Conservation (phyloP, 495 filamentous ascomycete genomes). For the Penicillium soppii region DNA sequence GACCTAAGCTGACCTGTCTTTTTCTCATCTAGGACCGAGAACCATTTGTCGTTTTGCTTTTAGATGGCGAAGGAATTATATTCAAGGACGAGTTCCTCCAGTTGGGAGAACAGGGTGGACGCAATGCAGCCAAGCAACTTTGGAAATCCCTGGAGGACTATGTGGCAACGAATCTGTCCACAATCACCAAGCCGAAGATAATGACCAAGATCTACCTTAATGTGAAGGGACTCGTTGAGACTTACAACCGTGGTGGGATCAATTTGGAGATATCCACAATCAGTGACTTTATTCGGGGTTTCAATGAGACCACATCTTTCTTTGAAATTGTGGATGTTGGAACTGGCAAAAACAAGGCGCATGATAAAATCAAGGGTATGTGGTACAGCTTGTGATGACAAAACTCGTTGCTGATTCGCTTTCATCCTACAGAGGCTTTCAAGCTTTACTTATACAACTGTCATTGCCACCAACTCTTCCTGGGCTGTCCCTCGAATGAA, state of each 20-base stretch:
- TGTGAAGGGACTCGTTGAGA: slow-evolving; percentile 59
- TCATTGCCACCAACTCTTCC: slow-evolving; percentile 78
- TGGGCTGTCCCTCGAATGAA: slow-evolving; percentile 77
- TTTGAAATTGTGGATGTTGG: slow-evolving; percentile 81
- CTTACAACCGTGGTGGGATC: slow-evolving; percentile 57
- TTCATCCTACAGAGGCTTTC: slow-evolving; percentile 58
- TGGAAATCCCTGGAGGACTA: slow-evolving; percentile 50
- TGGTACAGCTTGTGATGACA: slow-evolving; percentile 5
- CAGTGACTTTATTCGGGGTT: slow-evolving; percentile 71
- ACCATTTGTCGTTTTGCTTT: slow-evolving; percentile 70
- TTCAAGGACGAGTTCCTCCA: slow-evolving; percentile 67
- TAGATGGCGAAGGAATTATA: slow-evolving; percentile 78
- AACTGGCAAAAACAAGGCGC: slow-evolving; percentile 63
- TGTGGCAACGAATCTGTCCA: slow-evolving; percentile 43
- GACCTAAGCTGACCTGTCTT: slow-evolving; percentile 24
- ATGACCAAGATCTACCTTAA: slow-evolving; percentile 70
- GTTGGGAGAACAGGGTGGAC: slow-evolving; percentile 68
- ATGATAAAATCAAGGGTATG: slow-evolving; percentile 75
- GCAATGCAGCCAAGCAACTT: slow-evolving; percentile 64
- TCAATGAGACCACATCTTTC: slow-evolving; percentile 66
- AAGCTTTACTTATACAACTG: slow-evolving; percentile 64
- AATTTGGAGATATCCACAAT: slow-evolving; percentile 51
- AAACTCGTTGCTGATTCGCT: slow-evolving; percentile 10
- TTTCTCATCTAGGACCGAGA: slow-evolving; percentile 59
- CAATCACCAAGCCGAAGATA: slow-evolving; percentile 57